Evolutionary conservation across 768 basidiomycete species (phyloP).

Genomic region (Suillus bovinus): DNA sequence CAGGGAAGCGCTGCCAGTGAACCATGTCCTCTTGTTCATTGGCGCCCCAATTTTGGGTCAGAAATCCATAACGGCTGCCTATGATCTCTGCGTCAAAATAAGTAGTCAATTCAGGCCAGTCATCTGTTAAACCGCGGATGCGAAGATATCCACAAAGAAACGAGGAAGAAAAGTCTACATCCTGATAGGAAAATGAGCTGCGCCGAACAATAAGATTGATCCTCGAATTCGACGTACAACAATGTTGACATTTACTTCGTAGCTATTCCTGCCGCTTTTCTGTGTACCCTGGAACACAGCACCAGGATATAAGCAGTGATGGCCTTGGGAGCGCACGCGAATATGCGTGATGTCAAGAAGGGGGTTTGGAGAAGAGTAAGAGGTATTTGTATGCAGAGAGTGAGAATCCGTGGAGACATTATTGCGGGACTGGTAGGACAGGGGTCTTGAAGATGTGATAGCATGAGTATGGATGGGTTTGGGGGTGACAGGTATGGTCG

Average conservation of each 20-base stretch:
- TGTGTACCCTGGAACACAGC: slow-evolving; percentile 89
- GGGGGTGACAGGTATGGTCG: slow-evolving; percentile 1
- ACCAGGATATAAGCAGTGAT: slow-evolving; percentile 85
- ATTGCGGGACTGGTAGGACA: slow-evolving; percentile 1
- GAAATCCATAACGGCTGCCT: slow-evolving; percentile 85
- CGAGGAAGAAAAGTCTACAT: slow-evolving; percentile 86
- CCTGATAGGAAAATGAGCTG: slow-evolving; percentile 44
- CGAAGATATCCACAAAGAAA: slow-evolving; percentile 90
- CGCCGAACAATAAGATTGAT: slow-evolving; percentile 1
- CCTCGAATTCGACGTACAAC: slow-evolving; percentile 57
- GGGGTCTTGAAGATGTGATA: slow-evolving; percentile 10
- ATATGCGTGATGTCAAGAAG: slow-evolving; percentile 74
- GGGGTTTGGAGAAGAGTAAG: slow-evolving; percentile 48
- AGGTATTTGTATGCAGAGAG: slow-evolving; percentile 10
- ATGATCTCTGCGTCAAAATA: slow-evolving; percentile 98
- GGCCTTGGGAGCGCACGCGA: slow-evolving; percentile 68
- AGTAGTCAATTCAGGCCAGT: slow-evolving; percentile 94
- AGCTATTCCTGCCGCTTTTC: slow-evolving; percentile 90
- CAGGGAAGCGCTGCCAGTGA: slow-evolving; percentile 93
- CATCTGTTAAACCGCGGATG: slow-evolving; percentile 89
- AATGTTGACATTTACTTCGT: slow-evolving; percentile 92
- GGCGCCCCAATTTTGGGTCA: slow-evolving; percentile 90
- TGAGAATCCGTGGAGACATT: slow-evolving; percentile 4
- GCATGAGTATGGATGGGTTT: slow-evolving; percentile 19
- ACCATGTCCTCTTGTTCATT: slow-evolving; percentile 89